Conservation (phyloP, 768 basidiomycete species). For the Trametes villosa region DNA sequence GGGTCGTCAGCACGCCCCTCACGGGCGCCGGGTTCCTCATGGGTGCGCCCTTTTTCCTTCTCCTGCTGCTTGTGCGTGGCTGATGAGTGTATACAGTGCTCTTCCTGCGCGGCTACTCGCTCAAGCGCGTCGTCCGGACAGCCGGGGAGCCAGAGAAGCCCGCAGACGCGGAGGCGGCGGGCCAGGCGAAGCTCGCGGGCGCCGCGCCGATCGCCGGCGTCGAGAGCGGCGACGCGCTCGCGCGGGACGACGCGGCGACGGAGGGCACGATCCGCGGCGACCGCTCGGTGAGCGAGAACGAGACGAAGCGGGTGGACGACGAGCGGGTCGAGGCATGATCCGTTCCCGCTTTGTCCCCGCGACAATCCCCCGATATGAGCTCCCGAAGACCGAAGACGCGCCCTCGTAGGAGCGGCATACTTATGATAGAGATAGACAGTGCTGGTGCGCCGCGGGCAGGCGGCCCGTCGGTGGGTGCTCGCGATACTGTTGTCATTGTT, state of each 20-base stretch:
- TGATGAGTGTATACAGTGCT: conserved; percentile 43
- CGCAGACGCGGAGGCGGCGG: conserved; percentile 30
- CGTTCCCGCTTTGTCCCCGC: no score
- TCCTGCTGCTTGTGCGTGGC: background rate
- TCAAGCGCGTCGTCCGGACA: conserved; percentile 53
- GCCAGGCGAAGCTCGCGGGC: conserved; percentile 9
- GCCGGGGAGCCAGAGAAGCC: conserved; percentile 37
- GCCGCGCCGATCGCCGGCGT: conserved; percentile 4
- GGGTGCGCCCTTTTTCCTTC: conserved; percentile 30
- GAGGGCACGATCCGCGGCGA: conserved; percentile 23
- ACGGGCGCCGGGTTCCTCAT: conserved; percentile 54
- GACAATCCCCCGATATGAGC: no score
- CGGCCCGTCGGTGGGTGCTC: no score
- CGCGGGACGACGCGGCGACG: conserved; percentile 20
- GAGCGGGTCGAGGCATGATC: background rate
- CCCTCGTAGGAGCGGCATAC: no score
- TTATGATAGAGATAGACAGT: no score
- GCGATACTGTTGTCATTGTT: no score
- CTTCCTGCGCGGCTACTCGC: conserved; percentile 62
- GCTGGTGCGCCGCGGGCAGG: no score
- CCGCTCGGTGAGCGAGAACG: conserved; percentile 5
- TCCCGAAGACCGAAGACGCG: no score
- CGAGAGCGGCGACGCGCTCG: conserved; percentile 10
- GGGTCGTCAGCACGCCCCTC: conserved; percentile 67
- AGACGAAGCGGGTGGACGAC: background rate